These are phyloP conservation scores for Simmondsia chinensis DNA, from an alignment of 148 eudicot species.

Conservation along the genomic window DNA sequence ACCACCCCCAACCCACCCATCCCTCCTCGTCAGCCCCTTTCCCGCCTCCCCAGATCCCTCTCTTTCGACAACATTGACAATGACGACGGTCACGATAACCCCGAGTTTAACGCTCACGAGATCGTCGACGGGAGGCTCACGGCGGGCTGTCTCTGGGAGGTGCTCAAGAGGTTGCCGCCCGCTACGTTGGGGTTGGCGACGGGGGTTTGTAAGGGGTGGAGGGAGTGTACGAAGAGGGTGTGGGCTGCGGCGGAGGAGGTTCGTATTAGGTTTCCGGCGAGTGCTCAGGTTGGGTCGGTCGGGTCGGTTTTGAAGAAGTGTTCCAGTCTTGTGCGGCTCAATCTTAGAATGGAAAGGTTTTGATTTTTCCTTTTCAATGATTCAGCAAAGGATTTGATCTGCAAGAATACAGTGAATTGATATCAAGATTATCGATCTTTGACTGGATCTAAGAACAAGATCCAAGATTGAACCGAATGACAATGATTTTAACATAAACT, in stretches of 20 bases:
- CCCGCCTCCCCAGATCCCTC: constrained; percentile 44
- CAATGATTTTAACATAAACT: too few species aligned
- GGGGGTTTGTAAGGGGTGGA: constrained; percentile 83
- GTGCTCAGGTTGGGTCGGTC: constrained; percentile 40
- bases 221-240: constrained; percentile 44
- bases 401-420: too few species aligned
- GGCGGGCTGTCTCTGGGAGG: constrained; percentile 55
- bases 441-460: too few species aligned
- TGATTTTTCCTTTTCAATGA: neutral
- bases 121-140: constrained; percentile 31
- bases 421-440: too few species aligned
- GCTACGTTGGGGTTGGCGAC: constrained; percentile 51
- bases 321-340: constrained; percentile 49
- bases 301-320: constrained; percentile 77
- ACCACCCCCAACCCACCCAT: neutral
- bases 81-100: constrained; percentile 7
- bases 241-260: constrained; percentile 78
- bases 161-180: constrained; percentile 64
- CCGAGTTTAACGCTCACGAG: constrained; percentile 21
- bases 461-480: too few species aligned
- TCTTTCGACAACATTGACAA: constrained; percentile 55
- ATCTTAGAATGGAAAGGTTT: constrained; percentile 79
- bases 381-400: neutral
- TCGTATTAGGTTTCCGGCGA: constrained; percentile 63
- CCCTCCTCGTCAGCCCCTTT: constrained; percentile 10